Conservation (phyloP, 2,329 filamentous ascomycete species). For the Cercospora zeae-maydis region DNA sequence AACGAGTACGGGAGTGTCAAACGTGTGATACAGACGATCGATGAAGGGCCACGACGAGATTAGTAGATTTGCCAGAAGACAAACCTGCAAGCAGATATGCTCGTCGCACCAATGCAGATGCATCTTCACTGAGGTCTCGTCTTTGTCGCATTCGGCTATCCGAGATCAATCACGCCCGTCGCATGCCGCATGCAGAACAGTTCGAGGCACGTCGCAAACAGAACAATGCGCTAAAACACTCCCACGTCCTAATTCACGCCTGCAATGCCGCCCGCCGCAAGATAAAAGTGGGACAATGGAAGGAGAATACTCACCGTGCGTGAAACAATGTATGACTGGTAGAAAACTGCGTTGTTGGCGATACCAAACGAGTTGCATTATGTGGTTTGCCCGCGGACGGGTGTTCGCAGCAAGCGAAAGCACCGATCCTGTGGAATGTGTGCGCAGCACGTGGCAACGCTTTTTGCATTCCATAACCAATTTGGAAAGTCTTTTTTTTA, state of each 20-base stretch:
- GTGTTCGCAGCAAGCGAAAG: conserved; percentile 16
- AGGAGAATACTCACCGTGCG: not conserved
- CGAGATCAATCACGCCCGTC: conserved; percentile 10
- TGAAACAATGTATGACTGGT: not conserved
- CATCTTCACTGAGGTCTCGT: conserved; percentile 19
- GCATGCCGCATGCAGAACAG: conserved; percentile 18
- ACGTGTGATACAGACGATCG: conserved; percentile 1
- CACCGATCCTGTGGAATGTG: conserved; percentile 16
- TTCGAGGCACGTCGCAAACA: conserved; percentile 18
- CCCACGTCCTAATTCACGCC: not conserved
- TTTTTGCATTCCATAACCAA: conserved; percentile 16
- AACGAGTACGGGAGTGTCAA: not conserved
- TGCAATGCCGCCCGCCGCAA: not conserved
- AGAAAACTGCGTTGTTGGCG: not conserved
- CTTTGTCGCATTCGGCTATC: conserved; percentile 27
- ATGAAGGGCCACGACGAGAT: not conserved
- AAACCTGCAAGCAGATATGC: conserved; percentile 19
- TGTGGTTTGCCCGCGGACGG: conserved; percentile 16
- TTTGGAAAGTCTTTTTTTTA: not conserved
- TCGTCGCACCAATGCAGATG: conserved; percentile 19
- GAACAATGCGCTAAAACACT: conserved; percentile 24
- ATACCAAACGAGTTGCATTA: conserved; percentile 1
- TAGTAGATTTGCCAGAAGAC: conserved; percentile 9
- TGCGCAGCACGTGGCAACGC: conserved; percentile 23
- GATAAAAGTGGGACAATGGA: not conserved